A percentile compares a stretch with the other conserved stretches of the same genome.
These are phyloP conservation scores for Peniophora sp. DNA, from an alignment of 1,284 basidiomycete species.

Conservation along the genomic window DNA sequence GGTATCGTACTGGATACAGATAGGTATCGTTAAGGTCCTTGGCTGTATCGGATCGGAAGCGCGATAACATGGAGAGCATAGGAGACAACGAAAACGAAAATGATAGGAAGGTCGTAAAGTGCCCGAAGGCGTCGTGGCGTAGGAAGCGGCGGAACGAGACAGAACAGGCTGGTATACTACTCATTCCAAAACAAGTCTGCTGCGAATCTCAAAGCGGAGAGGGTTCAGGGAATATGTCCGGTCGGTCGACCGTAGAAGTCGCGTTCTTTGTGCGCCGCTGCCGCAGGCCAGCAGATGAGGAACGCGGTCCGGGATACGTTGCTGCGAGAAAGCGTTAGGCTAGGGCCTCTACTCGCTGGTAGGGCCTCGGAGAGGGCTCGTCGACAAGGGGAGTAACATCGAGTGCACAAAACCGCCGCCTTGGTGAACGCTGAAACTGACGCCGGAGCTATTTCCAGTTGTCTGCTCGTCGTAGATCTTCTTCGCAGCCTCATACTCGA, in stretches of 20 bases:
- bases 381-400: not conserved
- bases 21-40: no score
- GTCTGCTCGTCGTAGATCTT: slow-evolving; percentile 79
- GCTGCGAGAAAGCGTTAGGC: not conserved
- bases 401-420: not conserved
- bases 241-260: no score
- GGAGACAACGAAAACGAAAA: slow-evolving; percentile 4
- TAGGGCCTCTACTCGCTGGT: slow-evolving; percentile 39
- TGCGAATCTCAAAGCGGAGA: slow-evolving; percentile 9
- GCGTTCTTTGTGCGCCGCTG: no score
- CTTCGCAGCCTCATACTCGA: slow-evolving; percentile 80
- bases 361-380: slow-evolving; percentile 24
- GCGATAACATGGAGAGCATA: slow-evolving; percentile 1
- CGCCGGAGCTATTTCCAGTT: slow-evolving; percentile 58
- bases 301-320: not conserved
- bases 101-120: not conserved
- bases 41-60: not conserved
- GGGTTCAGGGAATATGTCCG: slow-evolving; percentile 1
- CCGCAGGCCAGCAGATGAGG: no score
- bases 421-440: slow-evolving; percentile 69
- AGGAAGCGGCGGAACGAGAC: not conserved
- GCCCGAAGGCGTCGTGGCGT: not conserved
- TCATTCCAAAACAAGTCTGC: slow-evolving; percentile 8
- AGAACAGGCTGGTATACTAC: slow-evolving; percentile 10
- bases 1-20: no score